Evolutionary conservation across 768 basidiomycete genomes (phyloP).

Genomic region (Mycena filopes): DNA sequence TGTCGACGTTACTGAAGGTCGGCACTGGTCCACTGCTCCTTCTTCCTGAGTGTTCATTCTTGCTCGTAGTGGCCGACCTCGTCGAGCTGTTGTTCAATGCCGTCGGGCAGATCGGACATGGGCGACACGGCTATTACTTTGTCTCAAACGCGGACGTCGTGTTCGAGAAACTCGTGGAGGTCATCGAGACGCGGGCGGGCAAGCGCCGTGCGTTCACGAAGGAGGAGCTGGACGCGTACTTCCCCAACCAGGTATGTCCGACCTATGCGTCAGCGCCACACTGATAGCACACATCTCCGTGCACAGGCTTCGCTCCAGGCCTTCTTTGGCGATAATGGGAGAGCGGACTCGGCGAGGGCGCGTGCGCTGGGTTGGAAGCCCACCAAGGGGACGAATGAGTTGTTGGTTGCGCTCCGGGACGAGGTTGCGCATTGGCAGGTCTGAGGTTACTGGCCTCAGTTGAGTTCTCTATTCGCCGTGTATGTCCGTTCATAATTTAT

Average conservation of each 20-base stretch:
- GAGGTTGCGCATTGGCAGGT: conserved; percentile 38
- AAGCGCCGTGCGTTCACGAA: conserved; percentile 38
- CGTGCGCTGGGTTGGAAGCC: conserved; percentile 52
- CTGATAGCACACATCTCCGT: background rate
- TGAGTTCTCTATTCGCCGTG: too few relatives aligned
- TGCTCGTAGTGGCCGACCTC: conserved; percentile 11
- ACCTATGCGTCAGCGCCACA: background rate
- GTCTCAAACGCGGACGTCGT: conserved; percentile 33
- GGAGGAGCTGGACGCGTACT: conserved; percentile 42
- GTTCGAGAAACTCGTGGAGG: conserved; percentile 21
- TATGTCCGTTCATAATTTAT: too few relatives aligned
- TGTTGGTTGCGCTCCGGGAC: conserved; percentile 42
- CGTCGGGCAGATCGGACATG: conserved; percentile 25
- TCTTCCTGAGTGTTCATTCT: background rate
- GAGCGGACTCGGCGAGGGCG: conserved; percentile 37
- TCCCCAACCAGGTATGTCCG: conserved; percentile 14
- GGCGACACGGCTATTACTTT: conserved; percentile 40
- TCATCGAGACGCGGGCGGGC: conserved; percentile 31
- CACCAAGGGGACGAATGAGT: conserved; percentile 43
- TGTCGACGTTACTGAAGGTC: conserved; percentile 26
- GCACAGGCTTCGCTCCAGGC: background rate
- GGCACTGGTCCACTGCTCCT: too few relatives aligned
- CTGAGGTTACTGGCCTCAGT: too few relatives aligned
- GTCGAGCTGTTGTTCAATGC: conserved; percentile 13
- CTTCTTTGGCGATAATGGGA: conserved; percentile 37